Evolutionary conservation across 352 stramenopile species (phyloP), one percentile per base, ranked within the genome.

Genomic region (Pythium volutum): DNA sequence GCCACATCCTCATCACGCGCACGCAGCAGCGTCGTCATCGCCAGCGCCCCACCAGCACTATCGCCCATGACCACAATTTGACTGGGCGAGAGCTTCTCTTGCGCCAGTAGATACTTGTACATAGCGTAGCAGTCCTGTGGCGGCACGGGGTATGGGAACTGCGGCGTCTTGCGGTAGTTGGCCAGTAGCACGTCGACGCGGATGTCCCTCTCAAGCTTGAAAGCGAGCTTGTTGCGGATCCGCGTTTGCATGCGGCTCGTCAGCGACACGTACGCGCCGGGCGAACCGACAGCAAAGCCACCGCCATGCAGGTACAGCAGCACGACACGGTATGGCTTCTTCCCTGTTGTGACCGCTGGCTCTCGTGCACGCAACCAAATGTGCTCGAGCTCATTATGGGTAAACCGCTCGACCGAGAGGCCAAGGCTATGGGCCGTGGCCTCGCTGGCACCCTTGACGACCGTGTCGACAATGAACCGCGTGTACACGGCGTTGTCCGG

Each of bases 151-250:
- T 61, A 61, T 9, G 22, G 31, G 16, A 38, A 22, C 48, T 67
- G 46, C 1, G 64, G 64, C 5, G 27, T 56, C 54, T 71, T 71
- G 48, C 64, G 64, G 49, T 71, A 71, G 42, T 71, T 67, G 47
- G 52, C 58, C 1, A 71, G 59, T n/a, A 71, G 25, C 11, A 61
- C 36, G 4, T 66, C 59, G 31, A 61, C 43, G 4, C 54, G 25
- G 1, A 62, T 11, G 23, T 39, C n/a, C 2, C n/a, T n/a, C n/a
- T 33, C 26, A 12, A 4, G 33, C 7, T 38, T 12, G n/a, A n/a
- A n/a, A 38, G 7, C 48, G 11, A 23, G 38, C 22, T 47, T 48
- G 10, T 6, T 22, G 26, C 23, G 46, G n/a, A n/a, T n/a, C n/a
- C n/a, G n/a, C n/a, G n/a, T n/a, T n/a, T n/a, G n/a, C n/a, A n/a